phyloP scores from a whole-genome alignment of 257 asterid genomes.

The Galeopsis tetrahit region DNA sequence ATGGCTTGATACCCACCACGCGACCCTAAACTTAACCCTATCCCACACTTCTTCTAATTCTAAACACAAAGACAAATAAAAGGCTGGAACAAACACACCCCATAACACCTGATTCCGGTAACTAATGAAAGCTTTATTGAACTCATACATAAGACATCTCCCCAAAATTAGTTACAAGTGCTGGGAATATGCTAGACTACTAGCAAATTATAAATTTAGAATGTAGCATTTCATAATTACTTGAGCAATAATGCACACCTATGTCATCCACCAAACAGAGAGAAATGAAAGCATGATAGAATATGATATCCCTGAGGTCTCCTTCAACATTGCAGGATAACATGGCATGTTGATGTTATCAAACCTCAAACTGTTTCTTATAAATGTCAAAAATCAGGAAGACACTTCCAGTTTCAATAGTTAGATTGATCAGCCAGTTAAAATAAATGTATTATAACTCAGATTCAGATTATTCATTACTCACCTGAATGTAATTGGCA shows the following conservation, averaged over 20 bases:
- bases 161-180: conserved; percentile 8
- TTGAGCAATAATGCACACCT: conserved; percentile 9
- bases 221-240: conserved; percentile 20
- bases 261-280: conserved; percentile 9
- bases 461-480: conserved; percentile 40
- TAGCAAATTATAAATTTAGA: conserved; percentile 1
- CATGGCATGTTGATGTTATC: not conserved
- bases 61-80: not conserved
- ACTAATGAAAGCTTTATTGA: not conserved
- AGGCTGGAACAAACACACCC: not conserved
- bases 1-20: not conserved
- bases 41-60: not conserved
- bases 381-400: conserved; percentile 6
- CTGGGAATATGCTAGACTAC: conserved; percentile 6
- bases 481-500: conserved; percentile 92
- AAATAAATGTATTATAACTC: conserved; percentile 8
- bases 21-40: not conserved
- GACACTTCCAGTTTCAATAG: conserved; percentile 14
- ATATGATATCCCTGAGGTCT: not conserved
- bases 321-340: conserved; percentile 13
- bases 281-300: not conserved
- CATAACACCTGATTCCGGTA: conserved; percentile 2
- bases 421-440: not conserved
- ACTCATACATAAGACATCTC: not conserved
- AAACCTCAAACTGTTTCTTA: conserved; percentile 8